These are phyloP conservation scores for baker's yeast (Saccharomyces cerevisiae) DNA, from an alignment of 805 yeast genomes.

Conservation along the genomic window DNA sequence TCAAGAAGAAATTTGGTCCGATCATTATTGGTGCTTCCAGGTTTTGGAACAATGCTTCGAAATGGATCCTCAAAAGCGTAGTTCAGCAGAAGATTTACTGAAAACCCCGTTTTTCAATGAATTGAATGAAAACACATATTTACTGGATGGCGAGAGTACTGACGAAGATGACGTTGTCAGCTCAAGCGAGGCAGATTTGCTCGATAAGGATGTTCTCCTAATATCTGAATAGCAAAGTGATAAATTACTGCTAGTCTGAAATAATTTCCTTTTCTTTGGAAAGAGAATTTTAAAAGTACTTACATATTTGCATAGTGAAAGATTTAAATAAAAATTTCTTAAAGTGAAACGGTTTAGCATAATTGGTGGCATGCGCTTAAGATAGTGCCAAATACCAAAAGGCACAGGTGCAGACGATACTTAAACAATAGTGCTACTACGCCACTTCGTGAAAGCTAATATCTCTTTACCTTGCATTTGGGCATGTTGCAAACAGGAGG, in stretches of 20 bases:
- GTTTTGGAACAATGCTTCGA: conserved; percentile 49
- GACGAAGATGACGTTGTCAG: conserved; percentile 22
- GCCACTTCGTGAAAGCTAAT: not conserved
- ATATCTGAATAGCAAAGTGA: conserved; percentile 14
- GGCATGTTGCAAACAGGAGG: not conserved
- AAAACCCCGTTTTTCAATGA: conserved; percentile 53
- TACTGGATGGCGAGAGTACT: conserved; percentile 14
- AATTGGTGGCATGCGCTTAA: not conserved
- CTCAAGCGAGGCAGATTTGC: conserved; percentile 12
- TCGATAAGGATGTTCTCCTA: conserved; percentile 21
- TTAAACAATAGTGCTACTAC: not conserved
- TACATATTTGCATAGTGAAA: not conserved
- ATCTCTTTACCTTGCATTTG: not conserved
- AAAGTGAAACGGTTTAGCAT: not conserved
- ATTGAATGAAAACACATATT: conserved; percentile 16
- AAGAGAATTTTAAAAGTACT: not conserved
- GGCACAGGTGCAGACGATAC: not conserved
- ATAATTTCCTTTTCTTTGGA: not conserved
- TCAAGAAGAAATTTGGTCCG: conserved; percentile 30
- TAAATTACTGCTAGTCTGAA: not conserved
- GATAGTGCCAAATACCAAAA: not conserved
- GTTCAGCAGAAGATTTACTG: conserved; percentile 50
- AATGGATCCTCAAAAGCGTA: conserved; percentile 49
- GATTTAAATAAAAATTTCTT: not conserved
- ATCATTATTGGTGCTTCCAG: conserved; percentile 40